Evolutionary conservation across 768 basidiomycete species (phyloP).

Genomic region (Kondoa malvinella): DNA sequence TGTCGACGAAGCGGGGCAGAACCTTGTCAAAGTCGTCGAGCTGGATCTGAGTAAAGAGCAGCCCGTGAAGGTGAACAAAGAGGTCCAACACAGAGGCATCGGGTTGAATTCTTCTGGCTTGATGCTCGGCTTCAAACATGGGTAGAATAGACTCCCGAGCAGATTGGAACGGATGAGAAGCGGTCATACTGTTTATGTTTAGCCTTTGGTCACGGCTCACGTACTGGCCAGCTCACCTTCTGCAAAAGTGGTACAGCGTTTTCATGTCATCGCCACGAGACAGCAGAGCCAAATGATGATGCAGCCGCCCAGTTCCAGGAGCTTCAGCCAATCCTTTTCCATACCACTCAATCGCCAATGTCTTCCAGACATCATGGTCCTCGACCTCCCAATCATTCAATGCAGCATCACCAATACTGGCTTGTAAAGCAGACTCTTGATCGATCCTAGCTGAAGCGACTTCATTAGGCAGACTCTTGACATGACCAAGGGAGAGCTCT

Average conservation of each 20-base stretch:
- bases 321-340: slow-evolving; percentile 65
- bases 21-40: slow-evolving; percentile 76
- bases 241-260: slow-evolving; percentile 80
- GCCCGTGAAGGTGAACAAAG: slow-evolving; percentile 83
- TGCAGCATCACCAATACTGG: slow-evolving; percentile 67
- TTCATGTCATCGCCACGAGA: slow-evolving; percentile 66
- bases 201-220: background rate
- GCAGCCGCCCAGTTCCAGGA: slow-evolving; percentile 84
- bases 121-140: slow-evolving; percentile 63
- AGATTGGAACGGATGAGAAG: slow-evolving; percentile 66
- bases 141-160: slow-evolving; percentile 79
- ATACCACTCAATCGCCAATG: slow-evolving; percentile 85
- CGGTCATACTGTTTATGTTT: slow-evolving; percentile 52
- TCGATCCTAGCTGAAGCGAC: slow-evolving; percentile 12
- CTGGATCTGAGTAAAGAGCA: slow-evolving; percentile 89
- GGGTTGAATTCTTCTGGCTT: slow-evolving; percentile 54
- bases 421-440: slow-evolving; percentile 36
- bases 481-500: background rate
- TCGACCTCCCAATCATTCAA: slow-evolving; percentile 67
- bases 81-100: slow-evolving; percentile 55
- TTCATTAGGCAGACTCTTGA: background rate
- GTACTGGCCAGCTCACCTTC: slow-evolving; percentile 47
- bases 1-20: slow-evolving; percentile 69
- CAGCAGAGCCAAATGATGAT: slow-evolving; percentile 80
- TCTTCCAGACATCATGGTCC: slow-evolving; percentile 72